Conservation (phyloP, 2,329 filamentous ascomycete species). For the Pochonia chlamydosporia region DNA sequence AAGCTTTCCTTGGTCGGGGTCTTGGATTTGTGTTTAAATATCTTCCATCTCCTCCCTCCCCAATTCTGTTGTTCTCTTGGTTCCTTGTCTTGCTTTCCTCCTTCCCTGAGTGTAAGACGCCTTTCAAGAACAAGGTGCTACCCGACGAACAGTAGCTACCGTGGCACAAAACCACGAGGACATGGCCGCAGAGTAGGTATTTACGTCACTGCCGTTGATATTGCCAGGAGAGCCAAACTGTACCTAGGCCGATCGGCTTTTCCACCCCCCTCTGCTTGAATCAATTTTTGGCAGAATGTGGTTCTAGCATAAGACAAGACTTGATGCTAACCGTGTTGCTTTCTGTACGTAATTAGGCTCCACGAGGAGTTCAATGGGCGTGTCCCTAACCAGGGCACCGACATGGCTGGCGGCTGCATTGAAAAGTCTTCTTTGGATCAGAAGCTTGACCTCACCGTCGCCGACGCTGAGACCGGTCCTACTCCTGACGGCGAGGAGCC, state of each 20-base stretch:
- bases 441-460: slow-evolving; percentile 15
- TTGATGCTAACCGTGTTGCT: background rate
- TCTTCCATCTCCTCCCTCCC: background rate
- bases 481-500: slow-evolving; percentile 45
- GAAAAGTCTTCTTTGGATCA: slow-evolving; percentile 13
- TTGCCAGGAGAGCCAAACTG: no score
- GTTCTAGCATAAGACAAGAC: no score
- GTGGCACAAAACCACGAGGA: slow-evolving; percentile 30
- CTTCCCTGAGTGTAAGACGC: background rate
- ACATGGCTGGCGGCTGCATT: slow-evolving; percentile 19
- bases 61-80: background rate
- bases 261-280: no score
- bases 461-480: slow-evolving; percentile 20
- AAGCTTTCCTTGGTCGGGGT: background rate
- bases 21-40: slow-evolving; percentile 1
- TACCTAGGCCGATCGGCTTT: no score
- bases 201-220: no score
- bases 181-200: slow-evolving; percentile 25
- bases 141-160: slow-evolving; percentile 3
- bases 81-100: background rate
- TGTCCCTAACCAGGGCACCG: slow-evolving; percentile 16
- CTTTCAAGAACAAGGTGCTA: background rate
- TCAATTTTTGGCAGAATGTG: no score
- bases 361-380: slow-evolving; percentile 21
- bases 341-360: slow-evolving; percentile 16